phyloP scores from a whole-genome alignment of 805 yeast species.

The Candida dendrica region DNA sequence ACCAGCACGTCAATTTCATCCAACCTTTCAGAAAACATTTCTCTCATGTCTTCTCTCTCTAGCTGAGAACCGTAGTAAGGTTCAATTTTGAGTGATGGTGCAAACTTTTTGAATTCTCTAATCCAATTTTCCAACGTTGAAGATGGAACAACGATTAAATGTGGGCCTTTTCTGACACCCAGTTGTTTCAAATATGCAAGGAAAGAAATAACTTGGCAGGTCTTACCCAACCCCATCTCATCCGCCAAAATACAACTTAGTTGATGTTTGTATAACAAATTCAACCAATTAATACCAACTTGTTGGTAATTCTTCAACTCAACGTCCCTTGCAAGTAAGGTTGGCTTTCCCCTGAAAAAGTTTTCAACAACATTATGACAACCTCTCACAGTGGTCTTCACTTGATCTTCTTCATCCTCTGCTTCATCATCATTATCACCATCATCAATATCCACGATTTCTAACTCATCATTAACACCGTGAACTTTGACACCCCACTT shows the following conservation, averaged over 20 bases:
- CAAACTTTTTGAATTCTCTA: conserved; percentile 84
- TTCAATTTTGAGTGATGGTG: conserved; percentile 74
- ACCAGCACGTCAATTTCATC: conserved; percentile 77
- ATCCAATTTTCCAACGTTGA: conserved; percentile 97
- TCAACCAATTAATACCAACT: conserved; percentile 95
- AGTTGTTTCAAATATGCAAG: conserved; percentile 73
- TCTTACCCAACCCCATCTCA: conserved; percentile 98
- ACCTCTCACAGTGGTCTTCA: conserved; percentile 6
- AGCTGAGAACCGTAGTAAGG: conserved; percentile 88
- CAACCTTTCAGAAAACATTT: conserved; percentile 47
- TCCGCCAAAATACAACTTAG: conserved; percentile 94
- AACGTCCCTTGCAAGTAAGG: conserved; percentile 51
- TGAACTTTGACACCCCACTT: conserved; percentile 85
- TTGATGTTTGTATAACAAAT: conserved; percentile 65
- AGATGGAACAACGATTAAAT: conserved; percentile 90
- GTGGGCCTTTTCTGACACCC: conserved; percentile 66
- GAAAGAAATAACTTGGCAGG: conserved; percentile 92
- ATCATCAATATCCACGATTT: conserved; percentile 44
- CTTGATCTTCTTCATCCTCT: conserved; percentile 20
- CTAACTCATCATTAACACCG: conserved; percentile 58
- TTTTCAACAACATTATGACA: conserved; percentile 7
- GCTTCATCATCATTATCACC: conserved; percentile 26
- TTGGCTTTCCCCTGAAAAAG: conserved; percentile 69
- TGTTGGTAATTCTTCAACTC: conserved; percentile 85
- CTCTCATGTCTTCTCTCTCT: conserved; percentile 82